These are phyloP conservation scores for Senna tora DNA, from an alignment of 306 rosid genomes.

Conservation along the genomic window DNA sequence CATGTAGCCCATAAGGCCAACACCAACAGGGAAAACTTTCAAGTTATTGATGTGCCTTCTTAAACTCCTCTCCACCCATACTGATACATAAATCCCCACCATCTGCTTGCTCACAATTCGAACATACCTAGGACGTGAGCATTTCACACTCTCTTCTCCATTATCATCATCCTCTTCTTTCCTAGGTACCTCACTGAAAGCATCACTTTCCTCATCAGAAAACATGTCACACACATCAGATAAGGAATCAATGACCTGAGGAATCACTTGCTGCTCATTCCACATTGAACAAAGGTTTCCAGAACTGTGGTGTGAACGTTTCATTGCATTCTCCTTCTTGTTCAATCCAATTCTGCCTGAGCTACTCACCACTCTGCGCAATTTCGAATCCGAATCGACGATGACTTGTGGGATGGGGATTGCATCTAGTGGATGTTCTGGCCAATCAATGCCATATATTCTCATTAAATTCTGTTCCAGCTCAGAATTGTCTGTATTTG, in stretches of 20 bases:
- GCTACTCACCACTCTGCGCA: conserved; percentile 70
- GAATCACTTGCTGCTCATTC: conserved; percentile 49
- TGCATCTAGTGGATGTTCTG: conserved; percentile 74
- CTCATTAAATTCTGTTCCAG: conserved; percentile 51
- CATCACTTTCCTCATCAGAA: conserved; percentile 66
- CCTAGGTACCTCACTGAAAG: conserved; percentile 48
- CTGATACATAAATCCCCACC: conserved; percentile 90
- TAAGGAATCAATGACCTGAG: conserved; percentile 49
- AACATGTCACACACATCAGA: conserved; percentile 46
- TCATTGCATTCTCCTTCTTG: conserved; percentile 51
- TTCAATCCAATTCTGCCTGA: conserved; percentile 63
- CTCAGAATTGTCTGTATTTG: conserved; percentile 35
- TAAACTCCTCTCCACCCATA: conserved; percentile 89
- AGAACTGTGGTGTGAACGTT: conserved; percentile 62
- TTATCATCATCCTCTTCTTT: conserved; percentile 32
- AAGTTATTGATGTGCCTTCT: conserved; percentile 82
- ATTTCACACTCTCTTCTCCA: conserved; percentile 35
- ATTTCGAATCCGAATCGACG: conserved; percentile 53
- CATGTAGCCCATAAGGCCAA: conserved; percentile 98
- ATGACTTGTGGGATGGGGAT: conserved; percentile 51
- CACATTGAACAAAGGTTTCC: conserved; percentile 59
- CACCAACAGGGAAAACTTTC: conserved; percentile 89
- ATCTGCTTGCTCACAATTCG: conserved; percentile 92
- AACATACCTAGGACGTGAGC: conserved; percentile 54
- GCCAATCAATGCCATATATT: conserved; percentile 76